Evolutionary conservation across 2,329 filamentous ascomycete genomes (phyloP), one percentile per base, ranked within the genome.

Genomic region (Diaporthe destruens): DNA sequence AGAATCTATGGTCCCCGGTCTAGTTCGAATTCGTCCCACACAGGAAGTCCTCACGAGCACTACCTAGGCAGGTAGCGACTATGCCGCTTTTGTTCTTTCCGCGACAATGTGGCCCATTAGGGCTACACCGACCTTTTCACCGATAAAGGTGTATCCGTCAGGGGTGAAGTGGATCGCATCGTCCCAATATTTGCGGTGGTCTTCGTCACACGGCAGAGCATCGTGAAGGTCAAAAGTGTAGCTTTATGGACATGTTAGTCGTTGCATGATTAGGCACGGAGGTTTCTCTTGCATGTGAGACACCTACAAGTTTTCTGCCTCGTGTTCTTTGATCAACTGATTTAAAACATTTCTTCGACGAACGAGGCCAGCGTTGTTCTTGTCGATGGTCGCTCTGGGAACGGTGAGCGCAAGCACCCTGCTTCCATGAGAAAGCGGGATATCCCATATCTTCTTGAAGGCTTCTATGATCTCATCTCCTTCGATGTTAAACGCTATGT

Each of bases 361-460:
- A 14, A 63, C 54, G 8, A 75, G 29, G 39, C 16, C 55, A 20
- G 14, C 63, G 2, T 61, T 49, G 9, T 54, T 65, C 29, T 76
- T 77, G 32, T 76, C 69, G 8, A 80, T 78, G 34, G 66, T 66
- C 23, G 84, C 85, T 75, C 92, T 90, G 0, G 89, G 89, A 2
- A 93, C 84, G 0, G 90, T 93, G 63, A 93, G 82, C 6, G 90
- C 89, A 3, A 93, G 85, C 11, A 93, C 87, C 72, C 89, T 89
- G 76, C 84, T 83, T 14, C 85, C 85, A 36, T 83, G 82, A 0
- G 79, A 77, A 1, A 91, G 82, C 1, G 87, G 83, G 2, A 88
- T 79, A 55, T 83, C 79, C 86, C 88, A 93, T 49, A 83, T 79
- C 12, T 82, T 78, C 74, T 87, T 80, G 18, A 92, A 85, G 11